Evolutionary conservation across 106 monocot genomes (phyloP).

Genomic region (Xerophyta viscosa): DNA sequence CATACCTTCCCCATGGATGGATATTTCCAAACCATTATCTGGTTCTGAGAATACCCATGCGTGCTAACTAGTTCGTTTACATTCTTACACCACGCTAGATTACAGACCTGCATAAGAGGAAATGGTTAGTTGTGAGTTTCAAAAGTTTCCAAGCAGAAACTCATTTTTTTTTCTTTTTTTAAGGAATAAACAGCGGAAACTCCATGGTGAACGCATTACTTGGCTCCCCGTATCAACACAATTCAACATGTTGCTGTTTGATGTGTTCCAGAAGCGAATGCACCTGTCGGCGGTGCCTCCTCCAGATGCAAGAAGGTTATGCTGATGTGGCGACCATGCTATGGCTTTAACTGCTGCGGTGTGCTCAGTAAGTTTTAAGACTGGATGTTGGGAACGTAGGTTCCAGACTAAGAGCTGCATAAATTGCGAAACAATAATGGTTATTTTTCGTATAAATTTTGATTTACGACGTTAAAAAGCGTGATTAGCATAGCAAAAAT

Average conservation of each 20-base stretch:
- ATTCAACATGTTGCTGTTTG: constrained; percentile 71
- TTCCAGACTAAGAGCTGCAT: constrained; percentile 87
- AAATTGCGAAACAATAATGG: no score
- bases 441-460: no score
- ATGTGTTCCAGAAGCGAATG: constrained; percentile 93
- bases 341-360: constrained; percentile 98
- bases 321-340: constrained; percentile 97
- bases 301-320: constrained; percentile 89
- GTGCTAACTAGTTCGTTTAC: constrained; percentile 92
- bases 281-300: constrained; percentile 94
- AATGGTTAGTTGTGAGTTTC: no score
- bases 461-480: no score
- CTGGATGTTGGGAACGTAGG: constrained; percentile 66
- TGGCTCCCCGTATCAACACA: constrained; percentile 90
- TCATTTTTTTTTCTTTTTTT: no score
- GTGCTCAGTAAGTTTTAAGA: constrained; percentile 66
- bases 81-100: constrained; percentile 88
- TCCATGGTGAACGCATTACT: no score
- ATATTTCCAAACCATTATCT: constrained; percentile 98
- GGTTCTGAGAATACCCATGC: constrained; percentile 96
- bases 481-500: no score
- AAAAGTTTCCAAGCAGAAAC: no score
- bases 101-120: constrained; percentile 62
- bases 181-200: no score
- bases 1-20: constrained; percentile 84